Base-by-base conservation (phyloP, 1,139 yeast genomes). In the Kodamaea sp. region DNA sequence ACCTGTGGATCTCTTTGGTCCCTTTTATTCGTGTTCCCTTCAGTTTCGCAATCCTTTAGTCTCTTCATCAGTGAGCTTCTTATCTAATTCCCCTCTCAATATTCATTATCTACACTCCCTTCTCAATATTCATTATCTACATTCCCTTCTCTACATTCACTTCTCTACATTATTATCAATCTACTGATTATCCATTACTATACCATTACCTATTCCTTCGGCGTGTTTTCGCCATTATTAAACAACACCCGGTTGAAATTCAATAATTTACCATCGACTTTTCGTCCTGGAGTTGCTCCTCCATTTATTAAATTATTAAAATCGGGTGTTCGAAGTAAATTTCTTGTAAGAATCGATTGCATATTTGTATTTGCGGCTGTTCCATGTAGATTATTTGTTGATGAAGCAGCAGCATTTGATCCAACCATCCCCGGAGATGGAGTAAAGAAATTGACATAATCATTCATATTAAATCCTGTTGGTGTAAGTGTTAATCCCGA, bases 381-480 rank as follows among this genome's bases (percentile, higher is more conserved):
- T 27, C 28, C 39, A 27, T 36, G 40, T 20, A 40, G 36, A 20
- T 31, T 27, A 6, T 36, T 37, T 27, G 28, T 34, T 7, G 37
- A 36, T 8, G 32, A 33, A 7, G 40, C 36, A 11, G 28, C 26
- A 8, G 28, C 36, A 11, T 34, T 34, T 5, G 38, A 35, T 1
- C 37, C 37, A n/a, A 62, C 64, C 10, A 63, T 61, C 2, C 74
- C 73, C 1, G 92, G 92, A 5, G 87, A 79, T 4, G 94, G 94
- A 1, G 88, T 80, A 53, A 82, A 80, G 51, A 82, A 78, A 55
- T 84, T 83, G 33, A 87, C 84, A 57, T 85, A 86, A 55, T 86
- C 95, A 53, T 79, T 82, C 80, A 86, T 78, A 57, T 86, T 84
- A 63, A 86, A 85, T 7, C 87, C 88, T 3, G 87, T 83, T 0